Base-by-base conservation (phyloP, 2,329 filamentous ascomycete species). In the Dactylonectria macrodidyma region DNA sequence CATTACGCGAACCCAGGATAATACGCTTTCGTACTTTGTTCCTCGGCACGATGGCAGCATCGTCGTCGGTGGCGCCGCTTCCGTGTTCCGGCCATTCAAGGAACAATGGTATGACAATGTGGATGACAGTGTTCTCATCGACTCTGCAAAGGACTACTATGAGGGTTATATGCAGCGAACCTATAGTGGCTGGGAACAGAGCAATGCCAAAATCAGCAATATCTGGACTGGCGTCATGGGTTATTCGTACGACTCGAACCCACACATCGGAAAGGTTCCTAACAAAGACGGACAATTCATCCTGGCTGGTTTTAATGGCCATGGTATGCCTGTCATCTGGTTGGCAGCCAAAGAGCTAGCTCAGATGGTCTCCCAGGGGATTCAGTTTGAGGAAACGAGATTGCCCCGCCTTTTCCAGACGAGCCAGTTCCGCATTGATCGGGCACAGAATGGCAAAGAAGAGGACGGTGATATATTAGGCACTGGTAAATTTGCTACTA, bases 171-270 rank as follows among this genome's bases (percentile, higher is more conserved):
- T 52, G 50, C 50, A 52, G 30, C 24, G 50, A 52, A 52, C 30
- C 11, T 52, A 30, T n/a, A 8, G 30, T 52, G 50, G 50, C 14
- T 52, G 50, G 50, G 50, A 52, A 34, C 16, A 52, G 11, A 30
- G 24, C 30, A 11, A 16, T 26, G 50, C 50, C 12, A 11, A 26
- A 26, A 52, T 52, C 9, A 52, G 10, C 30, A 34, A 52, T 52
- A 52, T 52, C 30, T 52, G 50, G 50, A 30, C 50, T n/a, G 50
- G 50, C 24, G 50, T 52, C 50, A 52, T 52, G 50, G 50, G 50
- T n/a, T 52, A 30, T 34, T 52, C 50, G 2, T 30, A 34, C 50
- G 50, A 52, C 30, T 26, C 24, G 24, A 52, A 30, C 1, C 50
- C 50, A 30, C 30, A 34, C 12, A 34, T 52, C 30, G 50, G 50